Percentiles rank a stretch among this genome's conserved stretches.
Conservation (phyloP, 345 rosid species). For the Citropsis articulata region DNA sequence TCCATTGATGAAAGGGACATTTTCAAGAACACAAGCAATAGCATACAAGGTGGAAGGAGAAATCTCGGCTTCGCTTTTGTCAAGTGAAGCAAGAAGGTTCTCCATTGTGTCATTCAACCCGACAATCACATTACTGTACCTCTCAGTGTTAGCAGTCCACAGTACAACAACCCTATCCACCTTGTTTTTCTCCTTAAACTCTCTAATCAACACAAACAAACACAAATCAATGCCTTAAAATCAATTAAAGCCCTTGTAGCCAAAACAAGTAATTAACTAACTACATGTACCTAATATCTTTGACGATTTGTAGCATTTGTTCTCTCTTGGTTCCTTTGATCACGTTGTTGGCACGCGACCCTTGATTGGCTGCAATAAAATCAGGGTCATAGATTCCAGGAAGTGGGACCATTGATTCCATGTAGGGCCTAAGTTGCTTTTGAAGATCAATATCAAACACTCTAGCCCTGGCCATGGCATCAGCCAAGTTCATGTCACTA, state of each 20-base stretch:
- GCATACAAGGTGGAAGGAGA: conserved; percentile 94
- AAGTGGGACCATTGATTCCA: conserved; percentile 91
- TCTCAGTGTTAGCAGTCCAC: conserved; percentile 99
- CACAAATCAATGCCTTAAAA: background rate
- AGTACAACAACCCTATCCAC: conserved; percentile 89
- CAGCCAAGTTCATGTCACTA: conserved; percentile 93
- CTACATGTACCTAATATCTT: conserved; percentile 70
- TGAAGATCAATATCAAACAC: conserved; percentile 92
- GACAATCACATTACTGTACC: conserved; percentile 80
- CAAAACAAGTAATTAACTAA: background rate
- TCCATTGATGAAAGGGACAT: conserved; percentile 94
- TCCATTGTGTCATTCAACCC: conserved; percentile 92
- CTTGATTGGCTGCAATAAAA: conserved; percentile 98
- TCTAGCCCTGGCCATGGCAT: conserved; percentile 92
- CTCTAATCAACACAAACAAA: conserved; percentile 41
- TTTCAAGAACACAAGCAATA: conserved; percentile 83
- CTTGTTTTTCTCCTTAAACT: conserved; percentile 78
- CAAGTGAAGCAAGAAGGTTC: conserved; percentile 80
- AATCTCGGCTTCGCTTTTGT: conserved; percentile 81
- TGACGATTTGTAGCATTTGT: conserved; percentile 71
- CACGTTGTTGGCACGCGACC: conserved; percentile 82
- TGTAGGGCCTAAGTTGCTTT: conserved; percentile 90
- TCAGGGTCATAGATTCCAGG: conserved; percentile 89
- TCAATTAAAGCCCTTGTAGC: background rate
- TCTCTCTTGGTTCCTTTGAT: conserved; percentile 87